Evolutionary conservation across 371 early-diverging fungal genomes (phyloP).

Genomic region (Syncephalastrum sp.): DNA sequence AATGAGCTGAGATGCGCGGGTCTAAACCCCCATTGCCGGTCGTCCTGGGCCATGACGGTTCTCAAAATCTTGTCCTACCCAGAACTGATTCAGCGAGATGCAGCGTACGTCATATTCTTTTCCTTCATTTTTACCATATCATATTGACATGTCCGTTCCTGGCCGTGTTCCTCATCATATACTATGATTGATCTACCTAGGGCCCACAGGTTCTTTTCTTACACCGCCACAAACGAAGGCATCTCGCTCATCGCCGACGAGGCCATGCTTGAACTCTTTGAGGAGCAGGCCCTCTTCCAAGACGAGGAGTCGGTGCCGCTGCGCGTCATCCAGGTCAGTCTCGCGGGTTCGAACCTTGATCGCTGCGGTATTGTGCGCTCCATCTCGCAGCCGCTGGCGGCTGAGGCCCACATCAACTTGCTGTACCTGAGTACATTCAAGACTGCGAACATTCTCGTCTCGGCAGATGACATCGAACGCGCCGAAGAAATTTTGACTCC

Average conservation of each 20-base stretch:
- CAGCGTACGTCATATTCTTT: background rate
- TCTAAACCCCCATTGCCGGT: conserved; percentile 51
- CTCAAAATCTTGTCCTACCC: conserved; percentile 68
- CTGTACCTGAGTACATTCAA: conserved; percentile 70
- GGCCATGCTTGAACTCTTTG: conserved; percentile 56
- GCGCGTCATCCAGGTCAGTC: conserved; percentile 71
- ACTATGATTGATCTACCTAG: too few species aligned
- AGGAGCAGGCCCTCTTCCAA: conserved; percentile 58
- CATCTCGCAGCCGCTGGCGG: conserved; percentile 67
- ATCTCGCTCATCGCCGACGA: conserved; percentile 71
- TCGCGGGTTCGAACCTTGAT: conserved; percentile 62
- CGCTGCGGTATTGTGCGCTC: conserved; percentile 75
- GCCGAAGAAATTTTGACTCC: conserved; percentile 34
- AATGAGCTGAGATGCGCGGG: conserved; percentile 66
- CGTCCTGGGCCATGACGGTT: conserved; percentile 59
- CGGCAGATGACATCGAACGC: conserved; percentile 37
- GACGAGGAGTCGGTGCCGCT: conserved; percentile 57
- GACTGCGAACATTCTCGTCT: conserved; percentile 70
- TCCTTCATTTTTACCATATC: conserved; percentile 8
- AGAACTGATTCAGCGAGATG: conserved; percentile 37
- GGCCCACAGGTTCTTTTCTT: conserved; percentile 63
- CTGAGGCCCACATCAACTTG: conserved; percentile 62
- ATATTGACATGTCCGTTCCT: background rate
- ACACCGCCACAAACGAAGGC: conserved; percentile 71
- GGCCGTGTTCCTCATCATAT: too few species aligned